Evolutionary conservation across 306 rosid species (phyloP).

Genomic region (Senna siamea): DNA sequence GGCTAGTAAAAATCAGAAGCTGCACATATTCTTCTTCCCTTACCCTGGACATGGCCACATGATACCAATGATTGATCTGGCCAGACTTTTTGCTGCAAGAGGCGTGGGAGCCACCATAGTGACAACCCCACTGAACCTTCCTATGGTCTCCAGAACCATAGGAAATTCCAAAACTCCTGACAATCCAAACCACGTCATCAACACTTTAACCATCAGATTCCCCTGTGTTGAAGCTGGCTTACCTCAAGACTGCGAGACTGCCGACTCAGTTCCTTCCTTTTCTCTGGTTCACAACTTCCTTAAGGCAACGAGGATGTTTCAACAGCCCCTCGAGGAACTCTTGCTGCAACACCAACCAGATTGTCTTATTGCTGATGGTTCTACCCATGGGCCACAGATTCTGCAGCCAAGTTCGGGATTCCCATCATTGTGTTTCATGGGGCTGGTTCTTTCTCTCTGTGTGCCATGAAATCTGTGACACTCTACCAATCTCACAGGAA

Average conservation of each 20-base stretch:
- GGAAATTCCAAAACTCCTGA: neutral
- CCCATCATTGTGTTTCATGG: conserved; percentile 66
- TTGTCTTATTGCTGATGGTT: conserved; percentile 55
- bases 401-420: conserved; percentile 49
- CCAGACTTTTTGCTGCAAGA: no score
- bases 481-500: conserved; percentile 50
- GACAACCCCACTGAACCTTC: no score
- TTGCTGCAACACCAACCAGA: conserved; percentile 42
- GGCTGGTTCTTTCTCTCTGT: conserved; percentile 49
- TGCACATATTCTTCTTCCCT: no score
- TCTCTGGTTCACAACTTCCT: conserved; percentile 19
- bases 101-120: no score
- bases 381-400: conserved; percentile 58
- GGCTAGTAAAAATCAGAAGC: no score
- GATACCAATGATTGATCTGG: no score
- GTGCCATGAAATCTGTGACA: conserved; percentile 36
- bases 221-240: conserved; percentile 46
- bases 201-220: conserved; percentile 8
- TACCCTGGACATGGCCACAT: no score
- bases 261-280: conserved; percentile 4
- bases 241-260: conserved; percentile 53
- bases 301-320: conserved; percentile 39
- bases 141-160: no score
- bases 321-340: conserved; percentile 44
- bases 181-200: neutral